Base-by-base conservation (phyloP, 441 rosid species). In the Theobroma grandiflorum region DNA sequence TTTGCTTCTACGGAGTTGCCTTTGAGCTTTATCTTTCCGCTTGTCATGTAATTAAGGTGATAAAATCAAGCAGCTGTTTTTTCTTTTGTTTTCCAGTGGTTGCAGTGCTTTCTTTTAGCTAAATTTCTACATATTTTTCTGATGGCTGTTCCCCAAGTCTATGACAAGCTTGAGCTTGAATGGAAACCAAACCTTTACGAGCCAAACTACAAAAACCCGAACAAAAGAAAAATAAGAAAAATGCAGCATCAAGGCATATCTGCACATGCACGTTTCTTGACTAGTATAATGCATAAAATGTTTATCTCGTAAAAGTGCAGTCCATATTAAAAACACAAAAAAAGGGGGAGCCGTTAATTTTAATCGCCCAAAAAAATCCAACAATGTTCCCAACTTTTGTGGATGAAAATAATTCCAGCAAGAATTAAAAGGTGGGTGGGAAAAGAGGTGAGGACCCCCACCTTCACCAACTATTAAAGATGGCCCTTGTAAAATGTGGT, bases 101-200 rank as follows among this genome's bases (percentile, higher is more conserved):
- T n/a, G 58, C n/a, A 35, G 20, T 14, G 22, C 53, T 45, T 43
- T 47, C 57, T 50, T 71, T 15, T 7, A 50, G 18, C 75, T 16
- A 8, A 16, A 4, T 50, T 53, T 47, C 73, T 20, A 22, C 22
- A 15, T 47, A 45, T 26, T 12, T 72, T 72, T 33, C 16, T 52
- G 52, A 8, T 52, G 31, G 45, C 31, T 50, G 75, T 52, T 37
- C 62, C 75, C 75, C 61, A 71, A 0, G 22, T 50, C 12, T 4
- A 50, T 71, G 61, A 57, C 64, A 73, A 73, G 76, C 12, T 72
- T 52, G 62, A 31, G 75, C 20, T 1, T 18, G 20, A 72, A 67
- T 22, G 22, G 74, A 65, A 64, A 57, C 43, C n/a, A 16, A 55
- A 63, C 9, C 43, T n/a, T 35, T 2, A 11, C n/a, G 0, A 6